A percentile compares a stretch with the other conserved stretches of the same genome.
Evolutionary conservation across 192 early-diverging fungal species (phyloP).

Genomic region (Spizellomyces punctatus): DNA sequence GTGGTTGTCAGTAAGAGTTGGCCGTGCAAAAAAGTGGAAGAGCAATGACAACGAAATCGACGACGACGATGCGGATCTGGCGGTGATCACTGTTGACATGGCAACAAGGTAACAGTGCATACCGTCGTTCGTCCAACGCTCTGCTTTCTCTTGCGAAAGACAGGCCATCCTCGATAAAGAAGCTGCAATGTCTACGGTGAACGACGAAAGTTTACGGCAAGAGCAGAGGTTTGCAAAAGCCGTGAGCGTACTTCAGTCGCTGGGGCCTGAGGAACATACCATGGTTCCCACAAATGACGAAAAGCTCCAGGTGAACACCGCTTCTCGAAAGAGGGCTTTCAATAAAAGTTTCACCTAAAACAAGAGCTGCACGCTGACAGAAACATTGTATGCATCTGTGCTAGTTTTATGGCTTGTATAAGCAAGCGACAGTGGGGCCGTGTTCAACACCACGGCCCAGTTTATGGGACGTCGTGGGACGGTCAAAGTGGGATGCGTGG

Average conservation of each 20-base stretch:
- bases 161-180: background rate
- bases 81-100: background rate
- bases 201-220: conserved; percentile 10
- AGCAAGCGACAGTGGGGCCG: conserved; percentile 50
- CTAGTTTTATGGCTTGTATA: conserved; percentile 54
- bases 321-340: background rate
- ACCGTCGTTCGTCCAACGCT: too few species aligned
- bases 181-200: conserved; percentile 3
- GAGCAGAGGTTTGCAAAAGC: conserved; percentile 31
- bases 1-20: too few species aligned
- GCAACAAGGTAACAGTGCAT: too few species aligned
- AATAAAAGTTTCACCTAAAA: background rate
- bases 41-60: too few species aligned
- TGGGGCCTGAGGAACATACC: conserved; percentile 20
- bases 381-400: background rate
- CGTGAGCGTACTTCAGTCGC: conserved; percentile 18
- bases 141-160: too few species aligned
- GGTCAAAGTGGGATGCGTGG: conserved; percentile 55
- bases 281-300: conserved; percentile 28
- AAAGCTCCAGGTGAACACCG: conserved; percentile 20
- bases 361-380: background rate
- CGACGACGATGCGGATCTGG: too few species aligned
- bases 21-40: too few species aligned
- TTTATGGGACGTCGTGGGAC: conserved; percentile 45
- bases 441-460: conserved; percentile 41